Conservation (phyloP, 805 yeast species). For the Metschnikowia amazonensis region DNA sequence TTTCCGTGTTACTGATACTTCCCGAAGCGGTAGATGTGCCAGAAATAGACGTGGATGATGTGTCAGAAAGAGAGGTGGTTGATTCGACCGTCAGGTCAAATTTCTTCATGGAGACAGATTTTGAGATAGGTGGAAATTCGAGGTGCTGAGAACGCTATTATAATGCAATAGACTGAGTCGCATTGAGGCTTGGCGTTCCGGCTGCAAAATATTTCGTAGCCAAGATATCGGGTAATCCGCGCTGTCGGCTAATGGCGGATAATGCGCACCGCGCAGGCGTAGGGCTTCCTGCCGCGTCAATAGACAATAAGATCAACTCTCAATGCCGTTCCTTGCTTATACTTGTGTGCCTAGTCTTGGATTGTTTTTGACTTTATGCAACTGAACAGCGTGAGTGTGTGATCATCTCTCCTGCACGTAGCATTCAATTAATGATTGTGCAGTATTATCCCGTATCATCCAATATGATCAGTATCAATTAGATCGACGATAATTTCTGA, state of each 20-base stretch:
- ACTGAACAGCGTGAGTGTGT: too few relatives aligned
- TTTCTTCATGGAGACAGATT: background rate
- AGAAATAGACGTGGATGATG: background rate
- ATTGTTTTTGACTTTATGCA: too few relatives aligned
- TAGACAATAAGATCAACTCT: background rate
- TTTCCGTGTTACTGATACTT: background rate
- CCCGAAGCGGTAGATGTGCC: background rate
- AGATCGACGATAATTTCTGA: too few relatives aligned
- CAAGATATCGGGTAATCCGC: slow-evolving; percentile 1
- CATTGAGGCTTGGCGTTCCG: slow-evolving; percentile 6
- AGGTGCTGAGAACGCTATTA: background rate
- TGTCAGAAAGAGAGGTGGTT: background rate
- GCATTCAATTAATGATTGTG: too few relatives aligned
- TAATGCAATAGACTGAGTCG: background rate
- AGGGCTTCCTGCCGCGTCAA: background rate
- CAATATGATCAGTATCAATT: too few relatives aligned
- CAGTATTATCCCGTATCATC: too few relatives aligned
- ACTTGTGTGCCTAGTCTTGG: too few relatives aligned
- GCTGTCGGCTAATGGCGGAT: slow-evolving; percentile 16
- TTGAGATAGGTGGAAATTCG: background rate
- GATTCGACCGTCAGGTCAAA: background rate
- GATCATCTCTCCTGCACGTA: too few relatives aligned
- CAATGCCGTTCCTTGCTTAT: too few relatives aligned
- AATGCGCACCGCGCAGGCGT: background rate
- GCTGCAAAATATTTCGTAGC: slow-evolving; percentile 11